A percentile compares a stretch with the other conserved stretches of the same genome.
Evolutionary conservation across 495 filamentous ascomycete species (phyloP).

Genomic region (Pseudotulostoma volvatum): DNA sequence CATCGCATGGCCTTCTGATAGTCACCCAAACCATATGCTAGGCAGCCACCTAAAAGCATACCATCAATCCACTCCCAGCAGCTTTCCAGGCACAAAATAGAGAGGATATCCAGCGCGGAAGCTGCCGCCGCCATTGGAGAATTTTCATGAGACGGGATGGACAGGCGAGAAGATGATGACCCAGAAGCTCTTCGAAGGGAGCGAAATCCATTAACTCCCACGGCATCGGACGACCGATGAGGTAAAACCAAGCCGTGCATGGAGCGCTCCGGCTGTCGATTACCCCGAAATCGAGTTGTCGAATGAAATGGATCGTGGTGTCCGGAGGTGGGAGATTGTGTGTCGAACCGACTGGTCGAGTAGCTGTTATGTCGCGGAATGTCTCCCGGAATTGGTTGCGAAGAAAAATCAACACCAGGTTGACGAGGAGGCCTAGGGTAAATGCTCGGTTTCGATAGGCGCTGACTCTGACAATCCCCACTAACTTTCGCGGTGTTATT

Average conservation of each 20-base stretch:
- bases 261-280: conserved; percentile 6
- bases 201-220: conserved; percentile 15
- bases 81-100: conserved; percentile 68
- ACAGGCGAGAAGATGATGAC: conserved; percentile 21
- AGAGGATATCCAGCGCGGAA: conserved; percentile 62
- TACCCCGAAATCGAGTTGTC: conserved; percentile 5
- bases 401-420: conserved; percentile 28
- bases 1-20: conserved; percentile 74
- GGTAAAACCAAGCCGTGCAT: neutral
- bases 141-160: conserved; percentile 19
- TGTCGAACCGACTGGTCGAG: conserved; percentile 23
- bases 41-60: conserved; percentile 81
- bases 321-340: conserved; percentile 8
- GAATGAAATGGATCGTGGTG: conserved; percentile 6
- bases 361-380: conserved; percentile 28
- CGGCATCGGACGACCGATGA: conserved; percentile 13
- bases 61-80: conserved; percentile 91
- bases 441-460: conserved; percentile 37
- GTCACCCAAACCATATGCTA: conserved; percentile 83
- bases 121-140: conserved; percentile 34
- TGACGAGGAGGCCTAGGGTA: conserved; percentile 48
- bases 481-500: conserved; percentile 22
- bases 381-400: conserved; percentile 9
- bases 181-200: conserved; percentile 17
- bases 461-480: conserved; percentile 18